phyloP scores from a whole-genome alignment of 495 filamentous ascomycete genomes.

The Hyaloscypha finlandica region DNA sequence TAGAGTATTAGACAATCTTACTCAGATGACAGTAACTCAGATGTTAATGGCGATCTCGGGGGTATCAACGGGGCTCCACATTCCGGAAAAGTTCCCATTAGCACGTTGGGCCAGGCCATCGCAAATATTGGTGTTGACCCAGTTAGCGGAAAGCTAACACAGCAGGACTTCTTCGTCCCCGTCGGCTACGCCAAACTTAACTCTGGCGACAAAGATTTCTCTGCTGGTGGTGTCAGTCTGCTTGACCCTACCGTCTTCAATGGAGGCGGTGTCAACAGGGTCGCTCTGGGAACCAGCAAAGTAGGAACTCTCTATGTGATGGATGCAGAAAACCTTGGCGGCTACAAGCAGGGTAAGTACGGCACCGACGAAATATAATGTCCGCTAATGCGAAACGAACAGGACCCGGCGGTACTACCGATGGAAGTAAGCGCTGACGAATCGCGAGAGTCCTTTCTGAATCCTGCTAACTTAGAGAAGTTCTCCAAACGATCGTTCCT shows the following conservation, averaged over 20 bases:
- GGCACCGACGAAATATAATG: conserved; percentile 33
- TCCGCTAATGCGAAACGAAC: no score
- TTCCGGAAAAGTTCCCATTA: background rate
- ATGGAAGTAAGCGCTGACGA: conserved; percentile 26
- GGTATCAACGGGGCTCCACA: background rate
- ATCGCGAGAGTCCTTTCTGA: background rate
- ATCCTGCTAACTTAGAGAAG: conserved; percentile 13
- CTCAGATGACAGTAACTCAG: background rate
- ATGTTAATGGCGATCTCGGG: background rate
- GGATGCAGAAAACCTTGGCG: conserved; percentile 41
- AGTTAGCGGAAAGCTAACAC: background rate
- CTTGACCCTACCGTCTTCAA: conserved; percentile 41
- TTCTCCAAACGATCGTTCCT: conserved; percentile 44
- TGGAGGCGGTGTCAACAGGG: conserved; percentile 38
- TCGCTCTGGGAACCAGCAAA: conserved; percentile 45
- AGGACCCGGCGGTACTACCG: conserved; percentile 14
- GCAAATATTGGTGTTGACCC: conserved; percentile 10
- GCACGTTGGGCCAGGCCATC: background rate
- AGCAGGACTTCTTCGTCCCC: conserved; percentile 41
- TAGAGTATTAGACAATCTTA: background rate
- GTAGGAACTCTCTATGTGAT: conserved; percentile 46
- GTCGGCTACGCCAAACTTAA: conserved; percentile 42
- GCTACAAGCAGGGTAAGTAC: conserved; percentile 17
- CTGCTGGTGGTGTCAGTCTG: conserved; percentile 38
- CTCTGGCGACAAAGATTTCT: conserved; percentile 40